Conservation (phyloP, 768 basidiomycete species). For the Daedalea quercina region DNA sequence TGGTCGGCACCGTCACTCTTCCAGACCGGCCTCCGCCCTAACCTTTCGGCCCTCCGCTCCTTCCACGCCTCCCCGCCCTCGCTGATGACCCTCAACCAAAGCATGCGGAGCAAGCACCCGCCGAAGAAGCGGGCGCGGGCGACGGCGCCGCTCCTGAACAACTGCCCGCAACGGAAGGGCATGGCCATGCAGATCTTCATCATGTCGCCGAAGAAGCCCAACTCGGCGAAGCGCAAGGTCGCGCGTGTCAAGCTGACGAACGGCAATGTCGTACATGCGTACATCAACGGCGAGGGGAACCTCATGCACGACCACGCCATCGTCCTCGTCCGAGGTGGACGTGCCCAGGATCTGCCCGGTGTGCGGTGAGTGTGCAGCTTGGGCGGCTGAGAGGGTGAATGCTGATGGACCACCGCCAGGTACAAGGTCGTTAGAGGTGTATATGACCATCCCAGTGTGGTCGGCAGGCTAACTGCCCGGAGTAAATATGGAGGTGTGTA, state of each 20-base stretch:
- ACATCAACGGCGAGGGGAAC: slow-evolving; percentile 96
- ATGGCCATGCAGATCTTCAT: slow-evolving; percentile 81
- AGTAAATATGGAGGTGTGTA: slow-evolving; percentile 88
- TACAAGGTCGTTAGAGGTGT: slow-evolving; percentile 95
- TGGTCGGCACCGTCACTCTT: slow-evolving; percentile 8
- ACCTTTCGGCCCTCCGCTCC: slow-evolving; percentile 31
- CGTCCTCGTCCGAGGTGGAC: slow-evolving; percentile 89
- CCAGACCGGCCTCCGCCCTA: slow-evolving; percentile 4
- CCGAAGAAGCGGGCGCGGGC: slow-evolving; percentile 39
- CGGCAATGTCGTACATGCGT: slow-evolving; percentile 86
- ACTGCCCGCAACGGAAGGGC: slow-evolving; percentile 83
- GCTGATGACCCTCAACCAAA: slow-evolving; percentile 77
- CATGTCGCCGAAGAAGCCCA: slow-evolving; percentile 93
- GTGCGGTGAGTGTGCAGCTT: slow-evolving; percentile 60
- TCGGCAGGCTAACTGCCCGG: slow-evolving; percentile 70
- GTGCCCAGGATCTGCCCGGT: slow-evolving; percentile 97
- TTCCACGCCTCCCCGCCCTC: slow-evolving; percentile 61
- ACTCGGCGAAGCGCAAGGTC: slow-evolving; percentile 97
- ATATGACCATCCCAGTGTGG: slow-evolving; percentile 86
- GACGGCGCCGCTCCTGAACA: slow-evolving; percentile 77
- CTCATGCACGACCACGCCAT: slow-evolving; percentile 98
- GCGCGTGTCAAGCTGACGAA: slow-evolving; percentile 88
- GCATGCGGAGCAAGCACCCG: slow-evolving; percentile 61
- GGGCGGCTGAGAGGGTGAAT: background rate
- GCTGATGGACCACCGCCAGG: slow-evolving; percentile 35